These are phyloP conservation scores for Ceriops tagal DNA, from an alignment of 345 rosid genomes.

Conservation along the genomic window DNA sequence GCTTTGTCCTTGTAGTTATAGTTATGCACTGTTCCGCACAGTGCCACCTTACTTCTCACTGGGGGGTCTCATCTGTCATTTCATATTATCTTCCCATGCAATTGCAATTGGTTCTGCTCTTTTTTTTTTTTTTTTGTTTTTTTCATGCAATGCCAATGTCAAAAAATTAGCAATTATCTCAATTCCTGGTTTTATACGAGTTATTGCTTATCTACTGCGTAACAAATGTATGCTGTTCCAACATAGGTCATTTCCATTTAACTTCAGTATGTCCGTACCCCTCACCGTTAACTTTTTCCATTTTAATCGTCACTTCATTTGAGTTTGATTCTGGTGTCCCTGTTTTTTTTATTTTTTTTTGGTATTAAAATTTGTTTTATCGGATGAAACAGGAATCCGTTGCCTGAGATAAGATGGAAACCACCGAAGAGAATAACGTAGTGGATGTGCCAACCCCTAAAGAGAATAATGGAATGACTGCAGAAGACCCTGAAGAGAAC, in stretches of 20 bases:
- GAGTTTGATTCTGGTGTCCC: not conserved
- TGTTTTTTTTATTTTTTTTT: not conserved
- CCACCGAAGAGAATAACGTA: too few relatives aligned
- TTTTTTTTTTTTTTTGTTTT: too few relatives aligned
- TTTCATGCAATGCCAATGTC: not conserved
- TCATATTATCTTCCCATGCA: not conserved
- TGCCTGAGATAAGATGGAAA: conserved; percentile 22
- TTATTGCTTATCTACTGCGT: not conserved
- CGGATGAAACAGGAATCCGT: conserved; percentile 17
- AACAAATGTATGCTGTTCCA: not conserved
- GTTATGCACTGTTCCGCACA: not conserved
- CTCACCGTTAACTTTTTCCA: not conserved
- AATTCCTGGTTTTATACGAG: not conserved
- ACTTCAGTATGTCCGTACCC: not conserved
- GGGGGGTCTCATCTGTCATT: not conserved
- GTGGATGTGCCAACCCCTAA: too few relatives aligned
- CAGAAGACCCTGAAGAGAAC: conserved; percentile 9
- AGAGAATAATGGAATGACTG: too few relatives aligned
- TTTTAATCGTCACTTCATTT: not conserved
- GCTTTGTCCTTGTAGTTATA: not conserved
- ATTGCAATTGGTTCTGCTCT: not conserved
- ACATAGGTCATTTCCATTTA: not conserved
- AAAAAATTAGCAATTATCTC: not conserved
- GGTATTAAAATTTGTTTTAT: not conserved
- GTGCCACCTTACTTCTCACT: not conserved